Base-by-base conservation (phyloP, 2,329 filamentous ascomycete genomes). In the Pyrenophora graminea region DNA sequence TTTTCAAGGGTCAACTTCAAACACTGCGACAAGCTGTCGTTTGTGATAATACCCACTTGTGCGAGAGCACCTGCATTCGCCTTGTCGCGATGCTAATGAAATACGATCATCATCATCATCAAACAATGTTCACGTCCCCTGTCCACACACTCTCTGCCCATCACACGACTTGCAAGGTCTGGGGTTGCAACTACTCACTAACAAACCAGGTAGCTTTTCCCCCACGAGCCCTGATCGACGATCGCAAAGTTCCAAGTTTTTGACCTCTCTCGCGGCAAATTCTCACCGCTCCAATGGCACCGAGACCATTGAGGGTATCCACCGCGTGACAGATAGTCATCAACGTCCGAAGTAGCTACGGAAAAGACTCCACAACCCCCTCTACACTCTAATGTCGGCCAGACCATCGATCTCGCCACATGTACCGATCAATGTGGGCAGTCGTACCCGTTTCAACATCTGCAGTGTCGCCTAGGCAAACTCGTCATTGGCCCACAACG, bases 31-130 rank as follows among this genome's bases (percentile, higher is more conserved):
- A 39, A 27, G 8, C 46, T 32, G 42, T 47, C 37, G 40, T 32
- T 39, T 31, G 44, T 41, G 34, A 55, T 57, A 57, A 52, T 57
- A 55, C 51, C 55, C 55, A 42, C 37, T 27, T 44, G 51, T 57
- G 55, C 43, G 10, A 51, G 31, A 55, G 44, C 48, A 55, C 39
- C 41, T 32, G 39, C 48, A 45, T 25, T 18, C 39, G 33, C 39
- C 36, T 21, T 30, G 25, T 25, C 15, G 39, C 44, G 27, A 52
- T 39, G 44, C 45, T 25, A 12, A 31, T 48, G n/a, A 42, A 39
- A 48, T 23, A 48, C 39, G 36, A 48, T 21, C 19, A 19, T 25
- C 18, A 33, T 31, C 23, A 34, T 39, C 21, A 25, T 32, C 25
- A 33, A 32, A 42, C 41, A 37, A 33, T 15, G 17, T 43, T 15